Evolutionary conservation across 1,139 yeast species (phyloP), one percentile per base, ranked within the genome.

Genomic region (Kurtzmaniella quercitrusa): DNA sequence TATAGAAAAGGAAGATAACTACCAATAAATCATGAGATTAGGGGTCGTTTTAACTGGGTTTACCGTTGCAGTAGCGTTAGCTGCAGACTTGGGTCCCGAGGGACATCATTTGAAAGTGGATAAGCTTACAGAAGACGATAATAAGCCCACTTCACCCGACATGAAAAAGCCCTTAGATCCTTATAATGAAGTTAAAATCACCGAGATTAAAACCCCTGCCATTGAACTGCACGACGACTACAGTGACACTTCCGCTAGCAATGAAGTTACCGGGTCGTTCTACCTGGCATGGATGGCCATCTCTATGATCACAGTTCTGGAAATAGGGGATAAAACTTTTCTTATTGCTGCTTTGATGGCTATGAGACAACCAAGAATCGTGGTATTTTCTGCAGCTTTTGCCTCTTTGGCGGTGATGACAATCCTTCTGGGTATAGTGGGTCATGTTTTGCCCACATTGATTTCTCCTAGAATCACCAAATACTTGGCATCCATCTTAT

Each of bases 311-410:
- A 69, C 88, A 37, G 87, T 90, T 25, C 87, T 96, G 23, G 99
- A 93, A 64, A 83, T 94, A 48, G 98, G 98, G 46, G 99, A 93
- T 65, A 94, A 93, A 68, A 93, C 99, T 0, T 93, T 93, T 59
- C 75, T 93, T 53, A 90, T 94, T 54, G 97, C 98, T 25, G 98
- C 98, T 2, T 75, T 93, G 52, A 90, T 93, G 97, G 96, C 98
- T 31, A 93, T 94, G 98, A 85, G 88, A 60, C 85, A 90, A 65
- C 79, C 91, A 18, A 75, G 95, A 58, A 56, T 79, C 54, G 75
- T 89, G 40, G 98, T 93, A 15, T 91, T 93, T 59, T 73, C 90
- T 10, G 82, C 97, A 3, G 95, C 96, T 1, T 87, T 89, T 51
- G 62, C 85, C n/a, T 90, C 98, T 2, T 74, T 93, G 55, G 89